phyloP scores from a whole-genome alignment of 805 yeast species.

The Candida palmyrensis region DNA sequence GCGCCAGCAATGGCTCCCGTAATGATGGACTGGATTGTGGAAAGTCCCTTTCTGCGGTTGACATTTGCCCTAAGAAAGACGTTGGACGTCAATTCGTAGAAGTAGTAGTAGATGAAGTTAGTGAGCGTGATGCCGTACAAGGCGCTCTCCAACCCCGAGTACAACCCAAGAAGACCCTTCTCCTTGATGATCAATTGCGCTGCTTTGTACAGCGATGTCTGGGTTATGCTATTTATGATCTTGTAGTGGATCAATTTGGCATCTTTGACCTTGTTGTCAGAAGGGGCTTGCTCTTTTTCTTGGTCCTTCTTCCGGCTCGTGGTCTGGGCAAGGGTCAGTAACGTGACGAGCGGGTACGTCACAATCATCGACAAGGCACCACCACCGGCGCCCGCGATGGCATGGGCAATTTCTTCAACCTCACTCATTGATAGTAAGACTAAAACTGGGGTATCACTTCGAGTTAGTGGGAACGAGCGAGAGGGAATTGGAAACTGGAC shows the following conservation, averaged over 20 bases:
- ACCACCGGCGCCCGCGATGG: slow-evolving; percentile 92
- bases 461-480: neutral
- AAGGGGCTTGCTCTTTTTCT: slow-evolving; percentile 4
- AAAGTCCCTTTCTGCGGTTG: slow-evolving; percentile 35
- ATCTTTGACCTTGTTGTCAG: slow-evolving; percentile 5
- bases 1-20: slow-evolving; percentile 88
- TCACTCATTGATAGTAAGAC: slow-evolving; percentile 21
- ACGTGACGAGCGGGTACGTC: slow-evolving; percentile 84
- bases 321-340: slow-evolving; percentile 89
- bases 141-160: slow-evolving; percentile 86
- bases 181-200: slow-evolving; percentile 41
- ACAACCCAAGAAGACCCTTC: slow-evolving; percentile 66
- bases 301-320: slow-evolving; percentile 23
- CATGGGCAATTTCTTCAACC: slow-evolving; percentile 65
- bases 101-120: slow-evolving; percentile 85
- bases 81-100: slow-evolving; percentile 68
- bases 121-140: slow-evolving; percentile 80
- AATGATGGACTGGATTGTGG: slow-evolving; percentile 62
- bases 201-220: slow-evolving; percentile 19
- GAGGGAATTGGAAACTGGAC: no score
- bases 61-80: slow-evolving; percentile 34
- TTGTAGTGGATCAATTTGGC: slow-evolving; percentile 8
- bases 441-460: neutral
- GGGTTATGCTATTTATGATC: slow-evolving; percentile 11
- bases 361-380: slow-evolving; percentile 84